Percentiles rank a stretch among this genome's conserved stretches.
Evolutionary conservation across 2,329 filamentous ascomycete species (phyloP).

Genomic region (Amphichorda felina): DNA sequence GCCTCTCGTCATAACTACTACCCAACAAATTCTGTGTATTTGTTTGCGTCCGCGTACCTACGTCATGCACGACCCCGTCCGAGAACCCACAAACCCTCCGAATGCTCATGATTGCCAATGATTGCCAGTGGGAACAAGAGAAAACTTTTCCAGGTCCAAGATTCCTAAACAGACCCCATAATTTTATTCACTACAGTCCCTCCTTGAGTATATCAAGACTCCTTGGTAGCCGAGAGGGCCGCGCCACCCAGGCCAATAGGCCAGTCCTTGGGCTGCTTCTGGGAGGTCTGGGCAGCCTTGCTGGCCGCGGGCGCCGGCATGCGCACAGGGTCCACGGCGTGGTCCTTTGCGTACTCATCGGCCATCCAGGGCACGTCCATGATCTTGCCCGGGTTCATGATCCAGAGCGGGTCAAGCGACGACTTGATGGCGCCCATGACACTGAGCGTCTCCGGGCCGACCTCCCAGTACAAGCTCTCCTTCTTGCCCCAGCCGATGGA

Average conservation of each 20-base stretch:
- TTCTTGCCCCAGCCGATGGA: conserved; percentile 82
- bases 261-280: conserved; percentile 1
- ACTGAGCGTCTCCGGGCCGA: conserved; percentile 67
- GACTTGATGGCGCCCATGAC: conserved; percentile 78
- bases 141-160: too few species aligned
- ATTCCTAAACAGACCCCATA: too few species aligned
- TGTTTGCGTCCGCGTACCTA: too few species aligned
- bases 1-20: too few species aligned
- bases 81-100: too few species aligned
- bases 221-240: neutral
- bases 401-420: conserved; percentile 75
- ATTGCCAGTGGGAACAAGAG: too few species aligned
- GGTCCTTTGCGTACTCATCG: conserved; percentile 4
- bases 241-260: conserved; percentile 3
- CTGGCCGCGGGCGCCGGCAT: neutral
- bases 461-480: conserved; percentile 62
- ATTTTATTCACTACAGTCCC: too few species aligned
- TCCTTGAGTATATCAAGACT: too few species aligned
- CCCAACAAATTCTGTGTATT: too few species aligned
- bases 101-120: too few species aligned
- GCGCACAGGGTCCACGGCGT: conserved; percentile 1
- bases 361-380: conserved; percentile 51
- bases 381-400: conserved; percentile 89
- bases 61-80: too few species aligned
- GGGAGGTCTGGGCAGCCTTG: neutral